Evolutionary conservation across 2,329 filamentous ascomycete genomes (phyloP).

Genomic region (Fusarium paranaense): DNA sequence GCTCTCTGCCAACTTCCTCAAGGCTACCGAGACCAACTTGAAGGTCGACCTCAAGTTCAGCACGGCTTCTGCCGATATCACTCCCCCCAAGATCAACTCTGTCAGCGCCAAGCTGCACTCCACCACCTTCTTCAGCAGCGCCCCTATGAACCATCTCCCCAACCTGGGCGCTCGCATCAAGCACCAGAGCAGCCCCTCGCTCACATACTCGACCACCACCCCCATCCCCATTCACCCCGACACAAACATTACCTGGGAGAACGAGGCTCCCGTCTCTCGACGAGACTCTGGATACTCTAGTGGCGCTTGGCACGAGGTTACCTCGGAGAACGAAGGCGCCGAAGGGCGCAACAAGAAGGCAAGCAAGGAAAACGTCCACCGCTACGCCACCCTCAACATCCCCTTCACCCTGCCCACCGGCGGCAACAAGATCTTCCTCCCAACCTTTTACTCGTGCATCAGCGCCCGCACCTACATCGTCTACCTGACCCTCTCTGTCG

Average conservation of each 20-base stretch:
- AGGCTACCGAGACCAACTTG: conserved; percentile 56
- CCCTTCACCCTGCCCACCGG: conserved; percentile 61
- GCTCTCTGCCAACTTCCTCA: conserved; percentile 61
- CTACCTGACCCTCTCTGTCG: conserved; percentile 58
- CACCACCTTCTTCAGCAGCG: conserved; percentile 64
- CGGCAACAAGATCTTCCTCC: conserved; percentile 64
- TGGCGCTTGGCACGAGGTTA: conserved; percentile 50
- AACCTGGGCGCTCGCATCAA: conserved; percentile 61
- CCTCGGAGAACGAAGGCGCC: conserved; percentile 50
- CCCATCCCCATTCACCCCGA: conserved; percentile 53
- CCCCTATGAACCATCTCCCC: conserved; percentile 59
- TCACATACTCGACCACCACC: conserved; percentile 60
- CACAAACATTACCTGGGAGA: conserved; percentile 56
- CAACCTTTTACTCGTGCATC: conserved; percentile 70
- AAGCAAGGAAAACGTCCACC: conserved; percentile 49
- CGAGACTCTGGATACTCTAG: conserved; percentile 67
- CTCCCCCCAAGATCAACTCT: conserved; percentile 61
- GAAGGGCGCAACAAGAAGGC: conserved; percentile 42
- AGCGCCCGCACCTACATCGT: conserved; percentile 66
- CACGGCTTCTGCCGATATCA: conserved; percentile 55
- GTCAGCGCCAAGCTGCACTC: conserved; percentile 64
- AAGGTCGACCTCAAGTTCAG: conserved; percentile 61
- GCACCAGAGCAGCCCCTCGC: conserved; percentile 55
- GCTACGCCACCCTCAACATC: conserved; percentile 58
- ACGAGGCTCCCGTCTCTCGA: conserved; percentile 48